Conservation (phyloP, 768 basidiomycete genomes). For the Cantharellus anzutake region DNA sequence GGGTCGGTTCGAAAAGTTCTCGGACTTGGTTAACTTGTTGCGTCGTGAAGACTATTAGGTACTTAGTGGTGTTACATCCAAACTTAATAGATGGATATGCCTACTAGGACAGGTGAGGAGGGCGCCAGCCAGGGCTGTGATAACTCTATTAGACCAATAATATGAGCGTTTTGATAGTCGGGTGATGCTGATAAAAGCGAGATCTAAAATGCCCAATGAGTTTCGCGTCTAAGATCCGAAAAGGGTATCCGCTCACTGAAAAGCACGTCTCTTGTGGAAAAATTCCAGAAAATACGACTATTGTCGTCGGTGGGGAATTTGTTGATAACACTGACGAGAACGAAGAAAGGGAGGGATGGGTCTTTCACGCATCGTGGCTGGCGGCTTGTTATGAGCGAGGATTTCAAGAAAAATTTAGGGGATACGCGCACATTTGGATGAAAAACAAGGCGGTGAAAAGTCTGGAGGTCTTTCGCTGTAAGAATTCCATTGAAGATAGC, state of each 20-base stretch:
- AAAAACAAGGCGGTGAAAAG: slow-evolving; percentile 48
- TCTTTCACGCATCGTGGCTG: slow-evolving; percentile 80
- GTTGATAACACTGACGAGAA: slow-evolving; percentile 49
- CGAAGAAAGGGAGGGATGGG: slow-evolving; percentile 62
- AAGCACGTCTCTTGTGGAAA: slow-evolving; percentile 38
- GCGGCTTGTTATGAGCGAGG: slow-evolving; percentile 9
- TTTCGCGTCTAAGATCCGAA: background rate
- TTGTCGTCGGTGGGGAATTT: slow-evolving; percentile 67
- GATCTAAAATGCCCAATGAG: background rate
- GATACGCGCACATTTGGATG: slow-evolving; percentile 48
- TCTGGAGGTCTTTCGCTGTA: slow-evolving; percentile 44
- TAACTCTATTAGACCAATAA: background rate
- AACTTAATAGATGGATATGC: background rate
- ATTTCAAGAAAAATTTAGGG: background rate
- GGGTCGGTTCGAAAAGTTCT: background rate
- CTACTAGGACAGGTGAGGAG: background rate
- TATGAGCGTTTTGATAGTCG: background rate
- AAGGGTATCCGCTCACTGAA: slow-evolving; percentile 27
- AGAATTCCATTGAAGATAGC: slow-evolving; percentile 47
- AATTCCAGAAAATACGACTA: slow-evolving; percentile 57
- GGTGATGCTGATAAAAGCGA: background rate
- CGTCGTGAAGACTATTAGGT: background rate
- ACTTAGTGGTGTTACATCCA: background rate
- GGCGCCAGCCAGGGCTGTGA: background rate
- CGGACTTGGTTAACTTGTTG: background rate